A percentile compares a stretch with the other conserved stretches of the same genome.
phyloP scores from a whole-genome alignment of 2,329 filamentous ascomycete genomes.

The Claviceps sorghi region DNA sequence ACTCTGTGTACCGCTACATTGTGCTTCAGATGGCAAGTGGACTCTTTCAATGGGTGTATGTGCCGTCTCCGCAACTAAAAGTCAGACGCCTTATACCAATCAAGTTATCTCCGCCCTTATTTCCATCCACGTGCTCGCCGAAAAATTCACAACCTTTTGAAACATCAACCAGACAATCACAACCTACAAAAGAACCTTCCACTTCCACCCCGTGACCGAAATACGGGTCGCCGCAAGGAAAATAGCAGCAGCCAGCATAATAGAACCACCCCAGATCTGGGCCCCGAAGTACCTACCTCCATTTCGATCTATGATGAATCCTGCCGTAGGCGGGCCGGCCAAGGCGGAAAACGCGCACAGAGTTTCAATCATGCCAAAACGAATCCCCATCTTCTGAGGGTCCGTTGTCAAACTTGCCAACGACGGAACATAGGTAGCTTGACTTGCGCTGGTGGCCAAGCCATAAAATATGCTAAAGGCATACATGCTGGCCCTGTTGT shows the following conservation, averaged over 20 bases:
- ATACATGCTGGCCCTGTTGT: slow-evolving; percentile 24
- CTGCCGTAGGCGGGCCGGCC: slow-evolving; percentile 29
- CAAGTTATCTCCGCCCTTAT: background rate
- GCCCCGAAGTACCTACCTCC: slow-evolving; percentile 27
- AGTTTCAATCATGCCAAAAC: slow-evolving; percentile 32
- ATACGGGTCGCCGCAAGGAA: slow-evolving; percentile 19
- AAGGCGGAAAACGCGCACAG: slow-evolving; percentile 27
- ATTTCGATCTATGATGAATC: slow-evolving; percentile 28
- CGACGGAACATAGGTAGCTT: background rate
- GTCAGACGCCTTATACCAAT: background rate
- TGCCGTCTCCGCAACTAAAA: background rate
- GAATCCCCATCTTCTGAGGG: slow-evolving; percentile 28
- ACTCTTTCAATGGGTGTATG: background rate
- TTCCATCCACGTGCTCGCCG: background rate
- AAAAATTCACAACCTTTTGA: background rate
- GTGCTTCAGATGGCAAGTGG: background rate
- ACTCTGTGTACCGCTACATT: background rate
- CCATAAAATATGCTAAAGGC: slow-evolving; percentile 30
- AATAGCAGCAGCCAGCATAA: slow-evolving; percentile 21
- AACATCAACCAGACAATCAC: slow-evolving; percentile 10
- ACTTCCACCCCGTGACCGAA: slow-evolving; percentile 21
- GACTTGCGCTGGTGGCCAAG: slow-evolving; percentile 22
- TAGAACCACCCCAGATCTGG: slow-evolving; percentile 31
- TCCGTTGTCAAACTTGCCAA: slow-evolving; percentile 21
- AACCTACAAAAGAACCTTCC: slow-evolving; percentile 10